Base-by-base conservation (phyloP, 2,329 filamentous ascomycete species). In the Fusarium sp. region DNA sequence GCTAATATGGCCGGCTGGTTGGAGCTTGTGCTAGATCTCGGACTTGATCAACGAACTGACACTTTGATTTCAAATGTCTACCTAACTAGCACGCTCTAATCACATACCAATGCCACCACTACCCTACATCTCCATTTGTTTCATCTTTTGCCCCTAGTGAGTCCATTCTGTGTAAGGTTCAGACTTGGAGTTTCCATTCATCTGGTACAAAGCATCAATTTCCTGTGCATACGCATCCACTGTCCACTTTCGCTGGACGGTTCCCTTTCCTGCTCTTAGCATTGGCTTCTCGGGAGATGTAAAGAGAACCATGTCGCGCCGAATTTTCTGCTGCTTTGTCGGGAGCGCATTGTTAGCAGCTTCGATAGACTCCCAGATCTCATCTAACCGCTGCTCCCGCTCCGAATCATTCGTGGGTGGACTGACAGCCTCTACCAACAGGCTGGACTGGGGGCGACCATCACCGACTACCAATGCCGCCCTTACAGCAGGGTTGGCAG, bases 231-330 rank as follows among this genome's bases (percentile, higher is more conserved):
- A 70, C 11, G 38, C 9, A 2, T 56, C 49, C n/a, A 72, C 17
- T 0, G 70, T 71, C 21, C 47, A 15, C 9, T 59, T 62, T 5
- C 72, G 60, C 70, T 83, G 81, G 5, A 85, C 72, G 0, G 82
- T 83, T 0, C 81, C 82, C 67, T 86, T 86, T 2, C 78, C 78
- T 2, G 84, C 79, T 15, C 82, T 78, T 0, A 75, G 67, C 62
- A 86, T 82, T 0, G 82, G 82, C 69, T 82, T 85, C 8, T 79
- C 70, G 0, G 77, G 75, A 2, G 75, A 73, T 0, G 82, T 75
- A 4, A 85, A 42, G 1, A 70, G 64, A n/a, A 85, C 72, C 57
- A 83, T 76, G 5, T 80, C 69, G 1, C 77, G 77, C 2, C 74
- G 76, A 36, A 86, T 81, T 26, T 80, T 83, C 3, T 81, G 82